Base-by-base conservation (phyloP, 2,329 filamentous ascomycete genomes). In the Penicillium corylophilum region DNA sequence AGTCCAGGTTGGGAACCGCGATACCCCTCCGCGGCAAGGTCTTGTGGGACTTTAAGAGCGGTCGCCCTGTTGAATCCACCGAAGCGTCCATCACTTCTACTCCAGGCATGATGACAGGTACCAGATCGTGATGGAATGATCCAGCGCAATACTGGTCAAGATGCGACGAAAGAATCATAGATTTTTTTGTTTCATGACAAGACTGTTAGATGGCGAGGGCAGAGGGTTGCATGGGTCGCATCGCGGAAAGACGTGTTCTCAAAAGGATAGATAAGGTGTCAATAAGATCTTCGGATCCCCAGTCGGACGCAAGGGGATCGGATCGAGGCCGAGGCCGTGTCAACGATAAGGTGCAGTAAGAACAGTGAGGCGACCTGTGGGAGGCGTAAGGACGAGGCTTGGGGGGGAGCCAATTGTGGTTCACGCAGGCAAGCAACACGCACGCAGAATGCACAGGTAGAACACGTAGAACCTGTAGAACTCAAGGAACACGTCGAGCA, bases 31-130 rank as follows among this genome's bases (percentile, higher is more conserved):
- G 66, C 36, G 72, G 72, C 33, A 76, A 67, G 29, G 65, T 52
- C 60, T 75, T 76, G 61, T 74, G 73, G 56, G 72, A 65, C 64
- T 66, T 74, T 54, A 74, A 56, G 31, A 65, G 61, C 26, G 66
- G 62, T 48, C 59, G 66, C 54, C 66, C 65, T 33, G 61, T 59
- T 54, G 61, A 61, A 61, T 61, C 60, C 53, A 57, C 58, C 56
- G 63, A 60, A 43, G 65, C 50, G 56, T 59, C 60, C 56, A 58
- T 59, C 56, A 63, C 50, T 51, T 64, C 29, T 44, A 47, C 48
- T 23, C 39, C 22, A 24, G 48, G 46, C 31, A 51, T 46, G 18
- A 40, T 53, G 5, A 10, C 39, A 41, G 23, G 39, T 41, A 41
- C 39, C 13, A 15, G 39, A 8, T 26, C 23, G 13, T 41, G 39